Evolutionary conservation across 1,139 yeast genomes (phyloP).

Genomic region (Casaregolazyma suthepensis): DNA sequence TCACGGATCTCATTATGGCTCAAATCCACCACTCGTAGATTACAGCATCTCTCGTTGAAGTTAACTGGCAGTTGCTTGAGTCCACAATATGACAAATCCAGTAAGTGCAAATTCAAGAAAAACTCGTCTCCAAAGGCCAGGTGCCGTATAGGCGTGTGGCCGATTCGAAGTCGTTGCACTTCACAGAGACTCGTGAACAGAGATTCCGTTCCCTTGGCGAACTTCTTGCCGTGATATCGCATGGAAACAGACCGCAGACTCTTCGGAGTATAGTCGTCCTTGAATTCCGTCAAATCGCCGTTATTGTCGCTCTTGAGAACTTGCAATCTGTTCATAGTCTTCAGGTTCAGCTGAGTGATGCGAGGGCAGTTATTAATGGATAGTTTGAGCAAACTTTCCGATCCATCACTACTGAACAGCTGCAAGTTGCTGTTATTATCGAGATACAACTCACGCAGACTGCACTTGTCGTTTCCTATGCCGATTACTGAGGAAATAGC

Average conservation of each 20-base stretch:
- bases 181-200: slow-evolving; percentile 16
- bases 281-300: slow-evolving; percentile 13
- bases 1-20: slow-evolving; percentile 29
- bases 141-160: slow-evolving; percentile 19
- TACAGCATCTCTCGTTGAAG: slow-evolving; percentile 24
- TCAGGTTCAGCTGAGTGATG: slow-evolving; percentile 2
- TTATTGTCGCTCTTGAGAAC: slow-evolving; percentile 9
- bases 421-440: slow-evolving; percentile 15
- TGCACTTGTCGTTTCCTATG: not conserved
- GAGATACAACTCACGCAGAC: slow-evolving; percentile 14
- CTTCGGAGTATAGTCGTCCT: slow-evolving; percentile 4
- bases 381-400: slow-evolving; percentile 3
- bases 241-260: slow-evolving; percentile 3
- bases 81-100: slow-evolving; percentile 29
- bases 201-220: not conserved
- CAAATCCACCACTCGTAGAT: slow-evolving; percentile 31
- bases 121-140: slow-evolving; percentile 17
- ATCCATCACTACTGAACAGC: not conserved
- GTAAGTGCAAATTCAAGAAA: slow-evolving; percentile 29
- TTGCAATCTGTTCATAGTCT: not conserved
- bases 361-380: slow-evolving; percentile 1
- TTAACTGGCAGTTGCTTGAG: slow-evolving; percentile 25
- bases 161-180: slow-evolving; percentile 23
- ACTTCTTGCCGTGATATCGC: slow-evolving; percentile 1
- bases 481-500: slow-evolving; percentile 14